These are phyloP conservation scores for Vararia minispora DNA, from an alignment of 768 basidiomycete species.

Conservation along the genomic window DNA sequence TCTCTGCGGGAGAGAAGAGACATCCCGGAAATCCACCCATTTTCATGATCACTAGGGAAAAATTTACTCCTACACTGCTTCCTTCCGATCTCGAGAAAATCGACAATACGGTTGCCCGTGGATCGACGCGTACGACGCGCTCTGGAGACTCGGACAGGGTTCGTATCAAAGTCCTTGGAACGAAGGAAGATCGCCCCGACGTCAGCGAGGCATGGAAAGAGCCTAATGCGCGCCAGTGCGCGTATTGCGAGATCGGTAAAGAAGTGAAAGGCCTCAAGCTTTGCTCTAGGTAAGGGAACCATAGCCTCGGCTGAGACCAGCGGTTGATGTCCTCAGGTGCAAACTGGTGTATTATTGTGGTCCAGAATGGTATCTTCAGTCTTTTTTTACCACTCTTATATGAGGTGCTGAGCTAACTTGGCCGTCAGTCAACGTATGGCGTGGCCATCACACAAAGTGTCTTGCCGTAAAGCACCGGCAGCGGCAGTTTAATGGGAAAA, in stretches of 20 bases:
- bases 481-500: too few relatives aligned
- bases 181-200: slow-evolving; percentile 14
- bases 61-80: slow-evolving; percentile 18
- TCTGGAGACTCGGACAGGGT: slow-evolving; percentile 3
- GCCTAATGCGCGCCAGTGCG: slow-evolving; percentile 17
- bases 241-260: slow-evolving; percentile 10
- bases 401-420: background rate
- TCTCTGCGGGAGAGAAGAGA: too few relatives aligned
- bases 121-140: slow-evolving; percentile 8
- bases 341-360: slow-evolving; percentile 17
- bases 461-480: too few relatives aligned
- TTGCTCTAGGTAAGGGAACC: too few relatives aligned
- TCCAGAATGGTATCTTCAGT: slow-evolving; percentile 14
- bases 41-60: slow-evolving; percentile 16
- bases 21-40: slow-evolving; percentile 14
- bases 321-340: slow-evolving; percentile 8
- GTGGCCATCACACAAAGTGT: slow-evolving; percentile 10
- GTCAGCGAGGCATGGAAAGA: slow-evolving; percentile 11
- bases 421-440: slow-evolving; percentile 8
- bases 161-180: slow-evolving; percentile 15
- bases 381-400: too few relatives aligned
- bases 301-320: too few relatives aligned
- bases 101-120: slow-evolving; percentile 14
- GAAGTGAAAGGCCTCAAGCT: background rate
- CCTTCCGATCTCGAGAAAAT: slow-evolving; percentile 21